These are phyloP conservation scores for Aspergillus fischeri DNA, from an alignment of 2,329 filamentous ascomycete genomes.

Conservation along the genomic window DNA sequence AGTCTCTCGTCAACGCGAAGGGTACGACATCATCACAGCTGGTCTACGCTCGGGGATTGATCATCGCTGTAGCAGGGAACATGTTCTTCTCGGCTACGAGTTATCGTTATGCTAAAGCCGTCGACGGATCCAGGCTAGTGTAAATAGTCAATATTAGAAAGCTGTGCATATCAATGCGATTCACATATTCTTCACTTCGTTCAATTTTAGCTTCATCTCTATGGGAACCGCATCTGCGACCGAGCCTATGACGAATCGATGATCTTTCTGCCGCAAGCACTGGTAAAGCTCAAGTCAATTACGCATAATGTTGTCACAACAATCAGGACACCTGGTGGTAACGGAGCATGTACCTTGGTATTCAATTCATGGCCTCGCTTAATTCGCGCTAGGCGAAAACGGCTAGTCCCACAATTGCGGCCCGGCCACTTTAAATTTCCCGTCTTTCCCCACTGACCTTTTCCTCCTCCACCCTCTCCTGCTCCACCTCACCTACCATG, in stretches of 20 bases:
- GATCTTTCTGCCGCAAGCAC: no score
- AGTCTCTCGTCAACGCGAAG: neutral
- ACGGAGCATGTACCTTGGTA: slow-evolving; percentile 30
- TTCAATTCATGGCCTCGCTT: neutral
- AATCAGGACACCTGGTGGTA: slow-evolving; percentile 38
- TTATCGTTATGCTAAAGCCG: slow-evolving; percentile 5
- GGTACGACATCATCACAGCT: neutral
- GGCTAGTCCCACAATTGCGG: neutral
- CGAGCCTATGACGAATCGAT: neutral
- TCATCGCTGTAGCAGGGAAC: slow-evolving; percentile 10
- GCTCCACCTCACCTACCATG: neutral
- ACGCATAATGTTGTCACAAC: neutral
- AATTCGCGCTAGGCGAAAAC: neutral
- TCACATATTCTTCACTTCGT: neutral
- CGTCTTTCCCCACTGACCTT: neutral
- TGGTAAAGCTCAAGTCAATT: neutral
- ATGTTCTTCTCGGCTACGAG: slow-evolving; percentile 15
- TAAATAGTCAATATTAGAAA: neutral
- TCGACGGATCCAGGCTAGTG: slow-evolving; percentile 6
- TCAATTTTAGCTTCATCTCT: neutral
- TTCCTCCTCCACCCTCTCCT: neutral
- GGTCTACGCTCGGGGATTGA: slow-evolving; percentile 4
- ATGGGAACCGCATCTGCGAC: slow-evolving; percentile 6
- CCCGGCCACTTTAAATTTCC: neutral
- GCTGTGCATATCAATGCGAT: neutral